These are phyloP conservation scores for Hapsidospora chrysogenum DNA, from an alignment of 495 filamentous ascomycete species.

Conservation along the genomic window DNA sequence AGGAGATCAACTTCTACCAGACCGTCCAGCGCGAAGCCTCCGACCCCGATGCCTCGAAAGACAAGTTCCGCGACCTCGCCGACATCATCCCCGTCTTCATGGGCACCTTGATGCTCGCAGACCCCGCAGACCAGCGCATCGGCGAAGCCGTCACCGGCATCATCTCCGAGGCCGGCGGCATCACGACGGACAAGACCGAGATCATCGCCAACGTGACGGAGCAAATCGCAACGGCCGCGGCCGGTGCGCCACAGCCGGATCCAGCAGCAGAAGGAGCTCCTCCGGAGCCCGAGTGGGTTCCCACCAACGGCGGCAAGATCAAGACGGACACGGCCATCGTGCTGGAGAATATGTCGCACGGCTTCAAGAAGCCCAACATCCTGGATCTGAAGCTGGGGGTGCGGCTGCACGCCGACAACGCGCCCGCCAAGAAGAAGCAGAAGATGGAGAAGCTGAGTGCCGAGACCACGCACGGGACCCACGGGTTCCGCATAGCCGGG, in stretches of 20 bases:
- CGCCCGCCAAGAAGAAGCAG: conserved; percentile 54
- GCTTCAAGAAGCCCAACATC: conserved; percentile 80
- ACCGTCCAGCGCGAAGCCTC: conserved; percentile 24
- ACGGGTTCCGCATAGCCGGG: conserved; percentile 80
- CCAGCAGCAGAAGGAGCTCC: background rate
- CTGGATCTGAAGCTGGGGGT: conserved; percentile 84
- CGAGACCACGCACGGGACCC: conserved; percentile 61
- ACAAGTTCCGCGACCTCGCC: conserved; percentile 49
- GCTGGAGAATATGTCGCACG: conserved; percentile 68
- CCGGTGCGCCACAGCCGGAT: background rate
- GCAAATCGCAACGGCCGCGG: conserved; percentile 5
- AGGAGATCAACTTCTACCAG: conserved; percentile 89
- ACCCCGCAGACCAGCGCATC: conserved; percentile 25
- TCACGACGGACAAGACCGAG: conserved; percentile 24
- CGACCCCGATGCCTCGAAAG: background rate
- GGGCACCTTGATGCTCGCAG: conserved; percentile 50
- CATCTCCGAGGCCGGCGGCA: conserved; percentile 22
- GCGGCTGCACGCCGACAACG: conserved; percentile 73
- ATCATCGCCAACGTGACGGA: conserved; percentile 13
- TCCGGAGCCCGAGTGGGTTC: conserved; percentile 8
- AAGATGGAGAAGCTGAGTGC: conserved; percentile 65
- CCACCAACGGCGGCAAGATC: conserved; percentile 35
- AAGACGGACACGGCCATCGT: conserved; percentile 66
- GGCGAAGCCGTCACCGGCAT: conserved; percentile 31
- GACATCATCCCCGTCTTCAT: conserved; percentile 72